Evolutionary conservation across 768 basidiomycete genomes (phyloP).

Genomic region (Clavulina sp.): DNA sequence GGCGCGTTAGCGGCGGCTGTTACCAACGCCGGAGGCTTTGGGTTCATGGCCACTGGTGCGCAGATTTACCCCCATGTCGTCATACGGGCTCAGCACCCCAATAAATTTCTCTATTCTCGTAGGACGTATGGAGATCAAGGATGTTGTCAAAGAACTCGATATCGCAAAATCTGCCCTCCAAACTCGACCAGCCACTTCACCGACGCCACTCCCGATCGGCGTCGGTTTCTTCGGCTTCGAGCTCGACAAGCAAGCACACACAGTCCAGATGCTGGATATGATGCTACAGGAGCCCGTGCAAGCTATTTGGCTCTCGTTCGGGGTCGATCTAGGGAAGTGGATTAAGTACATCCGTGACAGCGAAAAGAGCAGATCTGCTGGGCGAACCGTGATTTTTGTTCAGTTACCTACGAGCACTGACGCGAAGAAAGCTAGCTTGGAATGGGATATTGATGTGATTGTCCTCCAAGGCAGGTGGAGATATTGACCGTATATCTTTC

Average conservation of each 20-base stretch:
- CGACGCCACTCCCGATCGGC: slow-evolving; percentile 25
- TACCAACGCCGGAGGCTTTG: slow-evolving; percentile 53
- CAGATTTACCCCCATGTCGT: not conserved
- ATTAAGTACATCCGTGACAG: slow-evolving; percentile 39
- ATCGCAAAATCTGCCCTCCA: slow-evolving; percentile 29
- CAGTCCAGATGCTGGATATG: slow-evolving; percentile 26
- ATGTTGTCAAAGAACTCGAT: slow-evolving; percentile 33
- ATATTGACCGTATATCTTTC: slow-evolving; percentile 3
- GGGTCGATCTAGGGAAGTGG: slow-evolving; percentile 40
- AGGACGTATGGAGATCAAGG: slow-evolving; percentile 26
- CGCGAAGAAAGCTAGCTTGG: slow-evolving; percentile 37
- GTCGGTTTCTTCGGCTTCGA: slow-evolving; percentile 62
- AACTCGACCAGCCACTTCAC: not conserved
- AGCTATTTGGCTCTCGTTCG: slow-evolving; percentile 65
- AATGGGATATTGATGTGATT: slow-evolving; percentile 58
- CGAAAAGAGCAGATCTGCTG: slow-evolving; percentile 18
- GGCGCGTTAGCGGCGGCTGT: slow-evolving; percentile 45
- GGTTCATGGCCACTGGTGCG: slow-evolving; percentile 50
- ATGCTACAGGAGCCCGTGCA: slow-evolving; percentile 38
- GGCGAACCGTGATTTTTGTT: slow-evolving; percentile 39
- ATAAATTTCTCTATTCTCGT: slow-evolving; percentile 3
- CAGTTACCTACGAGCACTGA: slow-evolving; percentile 45
- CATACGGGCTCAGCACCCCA: not conserved
- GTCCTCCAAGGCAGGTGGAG: slow-evolving; percentile 63
- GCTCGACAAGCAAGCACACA: slow-evolving; percentile 33